Percentiles rank a stretch among this genome's conserved stretches.
These are phyloP conservation scores for Corymbia maculata DNA, from an alignment of 345 rosid species.

Conservation along the genomic window DNA sequence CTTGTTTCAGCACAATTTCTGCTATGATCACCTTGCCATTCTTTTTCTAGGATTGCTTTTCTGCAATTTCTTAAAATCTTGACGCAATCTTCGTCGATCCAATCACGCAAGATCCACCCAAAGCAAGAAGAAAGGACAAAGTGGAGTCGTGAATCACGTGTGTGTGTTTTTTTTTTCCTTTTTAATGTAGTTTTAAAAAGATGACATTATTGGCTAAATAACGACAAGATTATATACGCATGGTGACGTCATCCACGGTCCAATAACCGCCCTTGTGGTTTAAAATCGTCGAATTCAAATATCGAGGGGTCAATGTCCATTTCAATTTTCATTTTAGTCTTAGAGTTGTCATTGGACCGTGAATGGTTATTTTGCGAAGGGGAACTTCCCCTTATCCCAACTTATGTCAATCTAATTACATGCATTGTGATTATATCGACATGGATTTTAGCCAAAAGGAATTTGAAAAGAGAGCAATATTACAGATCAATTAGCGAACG, in stretches of 20 bases:
- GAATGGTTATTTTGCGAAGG: not conserved
- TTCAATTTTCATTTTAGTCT: not conserved
- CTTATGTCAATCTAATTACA: not conserved
- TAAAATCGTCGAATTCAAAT: not conserved
- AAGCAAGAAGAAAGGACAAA: not conserved
- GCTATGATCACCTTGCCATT: not conserved
- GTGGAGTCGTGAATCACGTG: not conserved
- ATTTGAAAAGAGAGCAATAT: no score
- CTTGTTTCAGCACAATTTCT: not conserved
- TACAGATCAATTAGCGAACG: no score
- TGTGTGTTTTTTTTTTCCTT: not conserved
- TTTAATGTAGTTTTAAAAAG: no score
- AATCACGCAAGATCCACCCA: not conserved
- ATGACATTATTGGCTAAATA: not conserved
- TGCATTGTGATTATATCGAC: no score
- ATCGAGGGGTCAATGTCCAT: not conserved
- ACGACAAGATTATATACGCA: not conserved
- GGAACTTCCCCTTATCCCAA: not conserved
- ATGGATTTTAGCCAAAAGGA: no score
- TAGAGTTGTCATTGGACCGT: not conserved
- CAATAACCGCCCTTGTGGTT: not conserved
- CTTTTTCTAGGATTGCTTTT: not conserved
- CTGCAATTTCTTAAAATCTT: not conserved
- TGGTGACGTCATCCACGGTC: not conserved
- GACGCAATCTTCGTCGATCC: not conserved